These are phyloP conservation scores for Gamarada debralockiae DNA, from an alignment of 495 filamentous ascomycete species.

Conservation along the genomic window DNA sequence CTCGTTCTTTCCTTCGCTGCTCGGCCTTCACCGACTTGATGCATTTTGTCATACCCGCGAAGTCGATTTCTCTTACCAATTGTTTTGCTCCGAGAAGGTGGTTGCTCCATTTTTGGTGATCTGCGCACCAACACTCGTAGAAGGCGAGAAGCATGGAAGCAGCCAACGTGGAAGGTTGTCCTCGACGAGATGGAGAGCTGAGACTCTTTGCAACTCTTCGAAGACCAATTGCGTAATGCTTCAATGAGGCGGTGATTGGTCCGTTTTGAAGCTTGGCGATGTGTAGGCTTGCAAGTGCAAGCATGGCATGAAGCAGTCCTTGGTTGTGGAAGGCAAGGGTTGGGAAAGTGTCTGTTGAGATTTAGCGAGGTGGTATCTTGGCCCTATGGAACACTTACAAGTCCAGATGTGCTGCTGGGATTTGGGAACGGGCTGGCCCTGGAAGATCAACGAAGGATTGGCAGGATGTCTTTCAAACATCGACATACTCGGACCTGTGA, in stretches of 20 bases:
- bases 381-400: conserved; percentile 36
- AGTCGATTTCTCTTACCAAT: conserved; percentile 80
- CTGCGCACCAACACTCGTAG: conserved; percentile 92
- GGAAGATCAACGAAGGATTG: conserved; percentile 71
- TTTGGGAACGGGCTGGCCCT: conserved; percentile 56
- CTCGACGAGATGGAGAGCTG: conserved; percentile 64
- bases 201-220: conserved; percentile 73
- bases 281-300: conserved; percentile 84
- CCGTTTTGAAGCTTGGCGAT: conserved; percentile 76
- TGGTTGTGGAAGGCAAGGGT: conserved; percentile 80
- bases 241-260: conserved; percentile 72
- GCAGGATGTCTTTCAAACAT: conserved; percentile 82
- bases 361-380: background rate
- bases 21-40: conserved; percentile 51
- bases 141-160: conserved; percentile 85
- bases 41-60: conserved; percentile 63
- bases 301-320: conserved; percentile 84
- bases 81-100: conserved; percentile 84
- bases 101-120: conserved; percentile 93
- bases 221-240: conserved; percentile 87
- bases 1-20: conserved; percentile 21
- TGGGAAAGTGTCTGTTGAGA: conserved; percentile 63
- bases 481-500: conserved; percentile 82
- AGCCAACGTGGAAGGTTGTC: conserved; percentile 76
- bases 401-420: conserved; percentile 81